Evolutionary conservation across 2,329 filamentous ascomycete species (phyloP), one percentile per base, ranked within the genome.

Genomic region (Fusarium sp.): DNA sequence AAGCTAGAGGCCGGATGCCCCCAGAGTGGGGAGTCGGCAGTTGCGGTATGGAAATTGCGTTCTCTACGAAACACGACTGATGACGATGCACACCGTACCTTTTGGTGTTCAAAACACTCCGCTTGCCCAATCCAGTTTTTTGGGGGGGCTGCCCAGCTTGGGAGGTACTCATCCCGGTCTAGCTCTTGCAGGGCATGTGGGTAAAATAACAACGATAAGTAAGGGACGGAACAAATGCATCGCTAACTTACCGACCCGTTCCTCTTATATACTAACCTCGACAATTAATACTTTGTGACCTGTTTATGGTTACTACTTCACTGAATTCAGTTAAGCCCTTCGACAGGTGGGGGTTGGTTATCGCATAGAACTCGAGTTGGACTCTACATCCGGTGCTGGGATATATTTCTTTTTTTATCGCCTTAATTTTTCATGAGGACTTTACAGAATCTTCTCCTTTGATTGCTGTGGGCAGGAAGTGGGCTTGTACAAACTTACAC

Each of bases 401-500:
- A 38, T 43, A 48, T 58, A 31, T 58, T 63, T 48, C 22, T n/a
- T 56, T 54, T 31, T 49, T 51, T 58, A 51, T 48, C 42, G 20
- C 34, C 38, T 44, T 28, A 15, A 18, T 36, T 40, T 54, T 40
- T 65, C 48, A 56, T 39, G 43, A 43, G 46, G 43, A 57, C 44
- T 62, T 59, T 53, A 46, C 54, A 38, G 48, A 50, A 46, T 31
- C 52, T 53, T 63, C 51, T 40, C 49, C 40, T 67, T 74, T 69
- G 53, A 70, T 72, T 73, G 55, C 60, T 69, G 72, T 74, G 72
- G 72, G 68, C 53, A 67, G 60, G 42, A 57, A 73, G 72, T 73
- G 72, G 72, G 72, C 54, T 75, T 74, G 67, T 74, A 74, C 58
- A 71, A 71, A 63, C 59, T 72, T 52, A 66, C 63, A 67, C 73